Conservation (phyloP, 164 flowering plant species). For the Hamamelis virginiana region DNA sequence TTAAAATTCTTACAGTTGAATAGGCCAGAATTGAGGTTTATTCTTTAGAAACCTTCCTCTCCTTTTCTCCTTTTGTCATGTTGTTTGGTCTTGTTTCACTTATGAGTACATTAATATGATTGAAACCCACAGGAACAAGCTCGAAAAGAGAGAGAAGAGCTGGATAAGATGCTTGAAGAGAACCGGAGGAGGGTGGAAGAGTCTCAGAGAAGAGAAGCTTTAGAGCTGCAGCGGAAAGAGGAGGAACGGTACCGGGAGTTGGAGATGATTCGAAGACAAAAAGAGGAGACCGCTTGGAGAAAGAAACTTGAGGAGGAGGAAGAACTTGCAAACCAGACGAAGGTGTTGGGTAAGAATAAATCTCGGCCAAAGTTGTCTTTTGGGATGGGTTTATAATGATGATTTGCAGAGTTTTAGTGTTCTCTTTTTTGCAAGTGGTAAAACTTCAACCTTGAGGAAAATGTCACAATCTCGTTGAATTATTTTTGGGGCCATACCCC, state of each 20-base stretch:
- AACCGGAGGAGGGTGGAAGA: constrained; percentile 70
- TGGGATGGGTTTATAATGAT: constrained; percentile 22
- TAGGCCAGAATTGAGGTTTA: no score
- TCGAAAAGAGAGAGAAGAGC: constrained; percentile 65
- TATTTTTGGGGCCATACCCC: no score
- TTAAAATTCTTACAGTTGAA: no score
- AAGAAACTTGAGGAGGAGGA: constrained; percentile 66
- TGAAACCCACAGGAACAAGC: constrained; percentile 49
- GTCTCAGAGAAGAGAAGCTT: constrained; percentile 62
- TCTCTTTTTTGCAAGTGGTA: no score
- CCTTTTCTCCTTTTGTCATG: neutral
- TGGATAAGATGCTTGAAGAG: constrained; percentile 73
- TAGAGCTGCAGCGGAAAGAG: constrained; percentile 55
- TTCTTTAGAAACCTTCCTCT: neutral
- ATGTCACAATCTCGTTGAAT: no score
- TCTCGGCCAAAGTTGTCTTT: constrained; percentile 35
- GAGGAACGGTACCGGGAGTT: constrained; percentile 60
- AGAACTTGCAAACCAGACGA: constrained; percentile 37
- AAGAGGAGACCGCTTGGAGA: constrained; percentile 62
- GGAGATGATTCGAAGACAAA: constrained; percentile 67
- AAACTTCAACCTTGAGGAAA: no score
- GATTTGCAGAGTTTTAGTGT: no score
- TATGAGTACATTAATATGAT: neutral
- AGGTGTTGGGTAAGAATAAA: constrained; percentile 30
- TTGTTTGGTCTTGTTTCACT: neutral